Evolutionary conservation across 176 grass and related monocot genomes (phyloP).

Genomic region (Poa annua): DNA sequence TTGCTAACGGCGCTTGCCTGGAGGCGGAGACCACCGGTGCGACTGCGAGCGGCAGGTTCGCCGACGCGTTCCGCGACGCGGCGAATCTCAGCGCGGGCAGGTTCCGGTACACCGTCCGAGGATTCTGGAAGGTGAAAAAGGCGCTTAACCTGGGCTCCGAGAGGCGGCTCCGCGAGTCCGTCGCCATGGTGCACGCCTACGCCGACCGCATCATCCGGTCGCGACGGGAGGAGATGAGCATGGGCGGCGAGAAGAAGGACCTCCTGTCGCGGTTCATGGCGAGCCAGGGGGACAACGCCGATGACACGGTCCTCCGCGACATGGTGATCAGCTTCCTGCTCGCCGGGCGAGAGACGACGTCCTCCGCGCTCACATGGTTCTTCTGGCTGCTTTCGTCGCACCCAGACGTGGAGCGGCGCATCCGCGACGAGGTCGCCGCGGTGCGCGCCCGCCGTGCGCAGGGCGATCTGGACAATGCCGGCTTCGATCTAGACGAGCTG

Average conservation of each 20-base stretch:
- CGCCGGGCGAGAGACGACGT: conserved; percentile 73
- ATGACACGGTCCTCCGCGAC: conserved; percentile 70
- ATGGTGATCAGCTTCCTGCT: conserved; percentile 75
- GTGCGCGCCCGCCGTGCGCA: conserved; percentile 25
- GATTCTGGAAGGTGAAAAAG: conserved; percentile 35
- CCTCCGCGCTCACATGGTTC: conserved; percentile 71
- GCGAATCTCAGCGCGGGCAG: background rate
- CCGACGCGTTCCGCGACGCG: conserved; percentile 1
- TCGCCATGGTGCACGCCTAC: conserved; percentile 57
- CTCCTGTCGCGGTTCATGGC: conserved; percentile 65
- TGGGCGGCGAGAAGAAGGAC: conserved; percentile 48
- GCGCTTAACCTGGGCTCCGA: conserved; percentile 66
- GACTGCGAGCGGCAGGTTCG: background rate
- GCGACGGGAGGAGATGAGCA: conserved; percentile 46
- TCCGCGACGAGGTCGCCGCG: conserved; percentile 58
- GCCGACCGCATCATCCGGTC: conserved; percentile 53
- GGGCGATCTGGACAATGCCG: background rate
- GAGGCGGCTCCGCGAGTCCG: conserved; percentile 50
- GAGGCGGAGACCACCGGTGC: background rate
- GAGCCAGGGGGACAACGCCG: conserved; percentile 41
- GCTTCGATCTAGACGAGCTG: conserved; percentile 63
- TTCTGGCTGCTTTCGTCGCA: conserved; percentile 74
- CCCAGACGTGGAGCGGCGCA: conserved; percentile 48
- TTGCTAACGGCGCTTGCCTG: background rate
- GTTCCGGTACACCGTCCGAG: background rate